Percentiles rank a stretch among this genome's conserved stretches.
These are phyloP conservation scores for Ascobolus immersus DNA, from an alignment of 495 filamentous ascomycete genomes.

Conservation along the genomic window DNA sequence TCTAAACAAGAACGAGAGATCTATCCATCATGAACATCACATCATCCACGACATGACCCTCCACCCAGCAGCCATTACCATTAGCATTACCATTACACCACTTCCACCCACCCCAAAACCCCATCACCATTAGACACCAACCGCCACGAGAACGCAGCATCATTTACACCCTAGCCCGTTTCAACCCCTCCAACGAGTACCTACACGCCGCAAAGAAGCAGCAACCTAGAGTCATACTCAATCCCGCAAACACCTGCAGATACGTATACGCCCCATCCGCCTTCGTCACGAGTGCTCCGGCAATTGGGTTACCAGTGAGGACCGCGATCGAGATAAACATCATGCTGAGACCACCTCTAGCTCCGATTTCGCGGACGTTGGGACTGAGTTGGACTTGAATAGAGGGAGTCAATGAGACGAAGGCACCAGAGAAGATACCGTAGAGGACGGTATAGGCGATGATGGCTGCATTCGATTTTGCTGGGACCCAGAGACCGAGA, in stretches of 20 bases:
- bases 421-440: slow-evolving; percentile 48
- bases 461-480: slow-evolving; percentile 30
- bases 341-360: slow-evolving; percentile 42
- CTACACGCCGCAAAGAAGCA: no score
- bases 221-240: no score
- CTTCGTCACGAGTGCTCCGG: slow-evolving; percentile 34
- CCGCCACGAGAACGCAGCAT: no score
- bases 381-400: slow-evolving; percentile 44
- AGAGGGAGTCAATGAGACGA: slow-evolving; percentile 36
- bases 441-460: slow-evolving; percentile 42
- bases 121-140: no score
- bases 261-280: slow-evolving; percentile 31
- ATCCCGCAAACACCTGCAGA: slow-evolving; percentile 44
- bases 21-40: no score
- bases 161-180: no score
- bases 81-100: no score
- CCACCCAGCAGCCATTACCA: no score
- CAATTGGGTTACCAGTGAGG: slow-evolving; percentile 46
- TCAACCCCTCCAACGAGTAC: no score
- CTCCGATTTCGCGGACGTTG: slow-evolving; percentile 47
- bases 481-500: slow-evolving; percentile 44
- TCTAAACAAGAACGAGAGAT: no score
- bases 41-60: no score
- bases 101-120: no score
- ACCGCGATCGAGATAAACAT: slow-evolving; percentile 36